Base-by-base conservation (phyloP, 116 monocot genomes). In the Trichopus zeylanicus region DNA sequence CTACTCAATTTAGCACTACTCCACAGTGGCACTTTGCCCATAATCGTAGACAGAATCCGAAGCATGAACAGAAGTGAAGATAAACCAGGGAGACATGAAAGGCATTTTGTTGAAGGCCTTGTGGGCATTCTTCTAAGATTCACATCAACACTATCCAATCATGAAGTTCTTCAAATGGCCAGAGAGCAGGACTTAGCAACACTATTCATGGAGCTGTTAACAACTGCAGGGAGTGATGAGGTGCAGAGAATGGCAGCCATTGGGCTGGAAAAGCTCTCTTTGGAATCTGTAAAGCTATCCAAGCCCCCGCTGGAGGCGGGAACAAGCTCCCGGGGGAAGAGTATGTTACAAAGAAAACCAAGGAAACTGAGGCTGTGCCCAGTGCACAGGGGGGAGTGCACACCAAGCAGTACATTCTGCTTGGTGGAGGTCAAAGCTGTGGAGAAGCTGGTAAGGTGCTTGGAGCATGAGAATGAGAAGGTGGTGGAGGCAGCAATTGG, bases 121-220 rank as follows among this genome's bases (percentile, higher is more conserved):
- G 88, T 89, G 29, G 84, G 88, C 15, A 75, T 72, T 33, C 68
- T 89, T 1, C 77, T 84, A 29, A 78, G 88, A 46, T 81, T 89
- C 72, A 84, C 88, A 6, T 31, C 84, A 2, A 89, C 84, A 15
- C 67, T 81, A 24, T 71, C 77, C 26, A 75, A 77, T 33, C 37
- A 46, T 0, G 79, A 81, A 15, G 72, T 89, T 31, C 53, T 80
- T 8, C 39, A 62, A 3, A 74, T 73, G 68, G 77, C 72, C 23
- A 74, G 46, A 33, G 53, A 79, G n/a, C 57, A 74, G 20, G 66
- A 73, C 31, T 34, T 89, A 18, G 42, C 63, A 55, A 48, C 62
- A 19, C 59, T 84, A 15, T 67, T 89, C 55, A 72, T 70, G 0
- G 73, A 38, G 26, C 31, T 89, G 29, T 46, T 89, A 12, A 55